Evolutionary conservation across 805 yeast genomes (phyloP).

Genomic region (Kodamaea leandrae): DNA sequence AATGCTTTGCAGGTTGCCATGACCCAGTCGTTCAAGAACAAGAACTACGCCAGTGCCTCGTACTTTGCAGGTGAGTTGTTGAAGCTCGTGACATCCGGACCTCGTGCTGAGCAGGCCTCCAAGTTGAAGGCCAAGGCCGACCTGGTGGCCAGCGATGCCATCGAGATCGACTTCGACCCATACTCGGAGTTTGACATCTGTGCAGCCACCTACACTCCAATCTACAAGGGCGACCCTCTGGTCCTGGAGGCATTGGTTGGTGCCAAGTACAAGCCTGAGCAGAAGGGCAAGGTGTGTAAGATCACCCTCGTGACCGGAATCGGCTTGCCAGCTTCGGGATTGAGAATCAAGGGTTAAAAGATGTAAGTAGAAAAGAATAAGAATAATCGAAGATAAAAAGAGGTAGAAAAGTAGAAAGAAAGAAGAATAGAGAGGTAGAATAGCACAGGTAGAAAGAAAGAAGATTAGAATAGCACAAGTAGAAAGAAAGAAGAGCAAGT

Average conservation of each 20-base stretch:
- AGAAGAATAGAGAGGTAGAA: too few species aligned
- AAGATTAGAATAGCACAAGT: too few species aligned
- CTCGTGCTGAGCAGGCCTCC: conserved; percentile 84
- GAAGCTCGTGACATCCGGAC: conserved; percentile 64
- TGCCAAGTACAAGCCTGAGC: conserved; percentile 75
- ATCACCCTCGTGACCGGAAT: conserved; percentile 74
- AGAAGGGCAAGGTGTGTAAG: conserved; percentile 74
- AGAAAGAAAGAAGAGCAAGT: too few species aligned
- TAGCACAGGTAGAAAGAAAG: too few species aligned
- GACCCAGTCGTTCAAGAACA: conserved; percentile 85
- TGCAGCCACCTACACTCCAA: conserved; percentile 83
- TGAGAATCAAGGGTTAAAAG: conserved; percentile 47
- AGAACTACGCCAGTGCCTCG: conserved; percentile 85
- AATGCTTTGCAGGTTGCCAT: conserved; percentile 94
- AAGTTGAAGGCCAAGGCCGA: conserved; percentile 82
- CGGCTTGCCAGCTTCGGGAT: conserved; percentile 92
- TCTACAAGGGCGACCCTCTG: conserved; percentile 68
- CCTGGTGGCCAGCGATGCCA: conserved; percentile 75
- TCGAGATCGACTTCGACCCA: conserved; percentile 90
- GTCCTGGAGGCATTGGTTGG: conserved; percentile 85
- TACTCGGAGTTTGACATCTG: conserved; percentile 89
- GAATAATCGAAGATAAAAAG: neutral
- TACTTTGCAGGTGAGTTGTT: conserved; percentile 85
- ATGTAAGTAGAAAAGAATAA: neutral
- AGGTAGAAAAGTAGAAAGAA: neutral